phyloP scores from a whole-genome alignment of 2,329 filamentous ascomycete species.

The Aspergillus neotritici region DNA sequence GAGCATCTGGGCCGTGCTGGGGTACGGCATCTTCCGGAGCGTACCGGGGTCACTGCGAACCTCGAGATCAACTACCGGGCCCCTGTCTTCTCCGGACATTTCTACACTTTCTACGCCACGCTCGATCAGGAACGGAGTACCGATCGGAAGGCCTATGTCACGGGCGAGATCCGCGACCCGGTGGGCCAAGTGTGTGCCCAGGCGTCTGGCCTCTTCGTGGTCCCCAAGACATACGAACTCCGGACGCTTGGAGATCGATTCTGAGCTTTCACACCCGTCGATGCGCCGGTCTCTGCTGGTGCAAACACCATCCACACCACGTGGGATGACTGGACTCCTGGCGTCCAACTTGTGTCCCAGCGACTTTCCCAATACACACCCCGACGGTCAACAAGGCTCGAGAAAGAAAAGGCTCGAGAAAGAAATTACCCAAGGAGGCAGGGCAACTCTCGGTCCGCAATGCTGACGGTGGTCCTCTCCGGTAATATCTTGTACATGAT shows the following conservation, averaged over 20 bases:
- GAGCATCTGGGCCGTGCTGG: conserved; percentile 64
- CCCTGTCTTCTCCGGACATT: conserved; percentile 54
- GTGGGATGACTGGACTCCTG: too few relatives aligned
- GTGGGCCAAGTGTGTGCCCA: conserved; percentile 55
- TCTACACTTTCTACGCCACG: conserved; percentile 55
- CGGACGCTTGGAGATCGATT: conserved; percentile 37
- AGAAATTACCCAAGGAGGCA: too few relatives aligned
- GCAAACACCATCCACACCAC: conserved; percentile 28
- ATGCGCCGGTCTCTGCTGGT: not conserved
- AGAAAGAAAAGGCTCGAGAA: too few relatives aligned
- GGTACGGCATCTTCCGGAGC: conserved; percentile 43
- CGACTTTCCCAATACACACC: too few relatives aligned
- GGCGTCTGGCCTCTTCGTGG: conserved; percentile 55
- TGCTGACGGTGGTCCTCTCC: too few relatives aligned
- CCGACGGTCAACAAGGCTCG: too few relatives aligned
- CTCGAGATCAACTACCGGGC: conserved; percentile 58
- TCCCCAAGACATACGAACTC: conserved; percentile 47
- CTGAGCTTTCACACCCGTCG: conserved; percentile 17
- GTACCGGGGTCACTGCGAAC: conserved; percentile 53
- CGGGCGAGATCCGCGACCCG: conserved; percentile 29
- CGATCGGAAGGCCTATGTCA: conserved; percentile 35
- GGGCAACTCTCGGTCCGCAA: too few relatives aligned
- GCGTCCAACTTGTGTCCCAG: too few relatives aligned
- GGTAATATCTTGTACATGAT: too few relatives aligned
- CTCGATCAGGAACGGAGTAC: conserved; percentile 39